A percentile compares a stretch with the other conserved stretches of the same genome.
These are phyloP conservation scores for Cladorrhinum sp. DNA, from an alignment of 2,329 filamentous ascomycete species.

Conservation along the genomic window DNA sequence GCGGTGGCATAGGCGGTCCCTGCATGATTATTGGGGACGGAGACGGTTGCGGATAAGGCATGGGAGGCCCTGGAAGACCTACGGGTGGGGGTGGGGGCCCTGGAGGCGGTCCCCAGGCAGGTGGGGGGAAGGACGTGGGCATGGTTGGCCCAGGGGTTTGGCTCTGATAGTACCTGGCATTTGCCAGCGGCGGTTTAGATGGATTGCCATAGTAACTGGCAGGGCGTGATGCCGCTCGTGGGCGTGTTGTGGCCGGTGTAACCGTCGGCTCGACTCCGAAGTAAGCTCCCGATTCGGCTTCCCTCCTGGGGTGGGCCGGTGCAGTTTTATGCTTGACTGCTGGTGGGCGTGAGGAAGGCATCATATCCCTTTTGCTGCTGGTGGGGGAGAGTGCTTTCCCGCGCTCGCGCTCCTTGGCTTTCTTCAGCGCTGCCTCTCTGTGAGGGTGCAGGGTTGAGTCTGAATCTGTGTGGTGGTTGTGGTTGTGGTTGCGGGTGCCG, in stretches of 20 bases:
- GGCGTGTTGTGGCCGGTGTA: constrained; percentile 34
- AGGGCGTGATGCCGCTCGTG: constrained; percentile 41
- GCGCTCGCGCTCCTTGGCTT: constrained; percentile 27
- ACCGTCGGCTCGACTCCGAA: constrained; percentile 38
- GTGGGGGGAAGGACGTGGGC: constrained; percentile 30
- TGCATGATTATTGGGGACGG: constrained; percentile 21
- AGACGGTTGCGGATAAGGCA: constrained; percentile 18
- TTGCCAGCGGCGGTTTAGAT: constrained; percentile 37
- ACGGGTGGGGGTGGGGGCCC: constrained; percentile 13
- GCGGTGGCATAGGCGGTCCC: constrained; percentile 11
- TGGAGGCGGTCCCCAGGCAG: constrained; percentile 22
- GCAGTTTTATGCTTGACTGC: constrained; percentile 38
- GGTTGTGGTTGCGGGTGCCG: constrained; percentile 28
- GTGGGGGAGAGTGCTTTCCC: constrained; percentile 27
- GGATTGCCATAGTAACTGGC: constrained; percentile 37
- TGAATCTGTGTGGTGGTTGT: constrained; percentile 44
- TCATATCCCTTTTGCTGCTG: constrained; percentile 31
- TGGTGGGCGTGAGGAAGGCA: constrained; percentile 31
- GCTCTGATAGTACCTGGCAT: constrained; percentile 35
- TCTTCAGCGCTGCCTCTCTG: constrained; percentile 31
- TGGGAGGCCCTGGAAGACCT: background rate
- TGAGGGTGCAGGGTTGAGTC: constrained; percentile 42
- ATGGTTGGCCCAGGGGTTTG: constrained; percentile 30
- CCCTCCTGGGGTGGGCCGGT: constrained; percentile 31
- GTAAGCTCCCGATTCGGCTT: constrained; percentile 37